phyloP scores from a whole-genome alignment of 2,329 filamentous ascomycete species.

The Aspergillus piperis region DNA sequence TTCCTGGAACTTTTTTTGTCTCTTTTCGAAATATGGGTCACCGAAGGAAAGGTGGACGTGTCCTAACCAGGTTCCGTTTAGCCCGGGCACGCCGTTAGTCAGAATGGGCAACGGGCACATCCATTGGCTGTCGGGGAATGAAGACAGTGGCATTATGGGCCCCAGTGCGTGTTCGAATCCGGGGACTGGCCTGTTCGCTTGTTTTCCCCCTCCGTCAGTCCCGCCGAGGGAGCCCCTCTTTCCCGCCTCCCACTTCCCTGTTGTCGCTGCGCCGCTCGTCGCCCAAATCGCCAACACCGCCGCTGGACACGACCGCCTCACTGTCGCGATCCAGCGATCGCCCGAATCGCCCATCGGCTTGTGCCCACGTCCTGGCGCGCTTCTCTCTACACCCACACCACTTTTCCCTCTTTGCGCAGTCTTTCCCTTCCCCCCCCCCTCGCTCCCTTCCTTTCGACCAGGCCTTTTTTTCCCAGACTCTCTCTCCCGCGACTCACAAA shows the following conservation, averaged over 20 bases:
- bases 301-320: constrained; percentile 27
- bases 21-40: constrained; percentile 19
- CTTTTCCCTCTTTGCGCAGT: constrained; percentile 9
- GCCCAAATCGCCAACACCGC: constrained; percentile 21
- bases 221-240: constrained; percentile 22
- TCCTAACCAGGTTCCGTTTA: constrained; percentile 18
- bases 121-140: constrained; percentile 14
- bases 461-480: constrained; percentile 16
- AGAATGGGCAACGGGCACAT: constrained; percentile 5
- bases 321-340: constrained; percentile 28
- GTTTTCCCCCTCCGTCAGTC: constrained; percentile 23
- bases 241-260: constrained; percentile 16
- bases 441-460: constrained; percentile 23
- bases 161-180: constrained; percentile 19
- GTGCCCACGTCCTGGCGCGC: constrained; percentile 25
- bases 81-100: constrained; percentile 21
- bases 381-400: constrained; percentile 13
- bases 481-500: constrained; percentile 16
- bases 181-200: constrained; percentile 13
- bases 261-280: constrained; percentile 17
- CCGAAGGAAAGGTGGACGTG: constrained; percentile 17
- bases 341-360: constrained; percentile 22
- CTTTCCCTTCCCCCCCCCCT: constrained; percentile 18
- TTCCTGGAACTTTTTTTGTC: not conserved
- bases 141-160: constrained; percentile 14